Evolutionary conservation across 2,329 filamentous ascomycete species (phyloP), one percentile per base, ranked within the genome.

Genomic region (Sporothrix luriei): DNA sequence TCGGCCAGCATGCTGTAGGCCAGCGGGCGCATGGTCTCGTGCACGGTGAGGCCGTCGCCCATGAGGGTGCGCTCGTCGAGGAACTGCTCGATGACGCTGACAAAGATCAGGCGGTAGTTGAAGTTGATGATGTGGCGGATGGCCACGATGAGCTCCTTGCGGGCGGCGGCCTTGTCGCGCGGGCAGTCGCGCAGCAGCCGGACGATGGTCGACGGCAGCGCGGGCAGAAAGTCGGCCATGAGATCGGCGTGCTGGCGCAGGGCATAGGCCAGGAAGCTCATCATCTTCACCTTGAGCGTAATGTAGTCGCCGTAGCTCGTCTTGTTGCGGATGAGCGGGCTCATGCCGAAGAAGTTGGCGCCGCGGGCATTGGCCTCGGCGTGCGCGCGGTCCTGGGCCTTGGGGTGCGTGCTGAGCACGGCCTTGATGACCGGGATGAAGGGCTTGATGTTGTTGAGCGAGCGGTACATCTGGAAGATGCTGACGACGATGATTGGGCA

Each of bases 111-210:
- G 69, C 95, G 85, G 75, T 97, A 98, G 77, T 98, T 98, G 81
- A 98, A 98, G 80, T 98, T 99, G 79, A 99, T 97, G 75, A 99
- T 97, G 77, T 99, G 96, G 26, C 96, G 88, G 70, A 99, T 97
- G 0, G 95, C 96, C 67, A 99, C 95, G 55, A 99, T 82, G 24
- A 99, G 84, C 79, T 99, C 95, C 78, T 99, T 99, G 21, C 96
- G 87, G 0, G 94, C 92, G 2, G 91, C 91, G 0, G 94, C 97
- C 77, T 97, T 97, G 80, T 98, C 95, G 65, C 94, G 85, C 0
- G 95, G 95, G 71, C 95, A 98, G 77, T 99, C 95, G 76, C 97
- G 92, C 59, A 99, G 83, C 59, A 99, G 82, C 6, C 95, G 88
- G 7, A 99, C 92, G 3, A 98, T 92, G 49, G 98, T 94, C 46